These are phyloP conservation scores for Petunia hybrid DNA, from an alignment of 305 asterid genomes.

Conservation along the genomic window DNA sequence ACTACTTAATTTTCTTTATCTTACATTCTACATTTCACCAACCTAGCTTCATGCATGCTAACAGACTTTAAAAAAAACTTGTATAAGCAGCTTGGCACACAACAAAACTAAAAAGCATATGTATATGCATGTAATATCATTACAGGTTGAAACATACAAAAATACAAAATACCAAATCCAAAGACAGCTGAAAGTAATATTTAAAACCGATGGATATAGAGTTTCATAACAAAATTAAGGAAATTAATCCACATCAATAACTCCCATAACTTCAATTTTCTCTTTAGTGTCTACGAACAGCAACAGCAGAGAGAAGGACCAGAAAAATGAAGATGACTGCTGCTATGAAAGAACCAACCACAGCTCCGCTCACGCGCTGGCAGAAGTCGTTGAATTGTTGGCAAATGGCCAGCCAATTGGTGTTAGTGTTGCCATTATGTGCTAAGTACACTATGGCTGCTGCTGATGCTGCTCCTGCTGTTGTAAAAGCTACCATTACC, in stretches of 20 bases:
- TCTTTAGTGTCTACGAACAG: constrained; percentile 59
- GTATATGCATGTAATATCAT: too few species aligned
- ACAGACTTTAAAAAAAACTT: too few species aligned
- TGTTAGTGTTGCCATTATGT: constrained; percentile 68
- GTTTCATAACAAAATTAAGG: too few species aligned
- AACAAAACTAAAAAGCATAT: too few species aligned
- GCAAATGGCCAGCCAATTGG: constrained; percentile 79
- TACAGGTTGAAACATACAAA: too few species aligned
- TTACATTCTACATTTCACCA: too few species aligned
- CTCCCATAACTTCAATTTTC: not conserved
- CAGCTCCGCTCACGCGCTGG: constrained; percentile 76
- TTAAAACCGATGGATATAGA: too few species aligned
- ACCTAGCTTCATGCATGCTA: too few species aligned
- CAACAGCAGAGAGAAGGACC: constrained; percentile 64
- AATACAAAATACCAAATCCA: too few species aligned
- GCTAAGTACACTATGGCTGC: constrained; percentile 82
- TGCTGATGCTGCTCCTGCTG: constrained; percentile 71
- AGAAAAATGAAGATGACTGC: constrained; percentile 58
- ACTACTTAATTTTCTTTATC: too few species aligned
- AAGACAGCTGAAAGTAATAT: too few species aligned
- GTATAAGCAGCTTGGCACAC: too few species aligned
- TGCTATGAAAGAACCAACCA: constrained; percentile 80
- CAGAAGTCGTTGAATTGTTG: constrained; percentile 74
- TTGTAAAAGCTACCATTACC: constrained; percentile 64
- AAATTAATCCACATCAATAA: not conserved